These are phyloP conservation scores for Pyricularia pennisetigena DNA, from an alignment of 2,329 filamentous ascomycete species.

Conservation along the genomic window DNA sequence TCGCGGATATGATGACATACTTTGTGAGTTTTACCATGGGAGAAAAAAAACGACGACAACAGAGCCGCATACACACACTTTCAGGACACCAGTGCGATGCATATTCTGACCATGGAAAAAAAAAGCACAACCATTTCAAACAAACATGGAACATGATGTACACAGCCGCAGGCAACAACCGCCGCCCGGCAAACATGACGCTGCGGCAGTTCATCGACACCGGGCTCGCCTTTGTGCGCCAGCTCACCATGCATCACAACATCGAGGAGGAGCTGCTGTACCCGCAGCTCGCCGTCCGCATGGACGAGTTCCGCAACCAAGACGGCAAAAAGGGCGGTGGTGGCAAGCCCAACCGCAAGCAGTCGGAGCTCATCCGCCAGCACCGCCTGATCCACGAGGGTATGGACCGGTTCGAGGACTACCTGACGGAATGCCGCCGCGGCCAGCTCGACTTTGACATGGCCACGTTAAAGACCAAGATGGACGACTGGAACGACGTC, in stretches of 20 bases:
- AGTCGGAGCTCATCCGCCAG: conserved; percentile 60
- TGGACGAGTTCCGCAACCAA: conserved; percentile 61
- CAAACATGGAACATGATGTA: conserved; percentile 63
- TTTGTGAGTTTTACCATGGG: conserved; percentile 41
- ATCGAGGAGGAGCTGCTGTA: conserved; percentile 82
- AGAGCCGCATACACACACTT: neutral
- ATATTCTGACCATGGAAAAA: neutral
- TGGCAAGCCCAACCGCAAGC: conserved; percentile 15
- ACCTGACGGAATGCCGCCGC: conserved; percentile 49
- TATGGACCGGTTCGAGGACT: conserved; percentile 56
- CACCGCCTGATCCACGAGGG: conserved; percentile 73
- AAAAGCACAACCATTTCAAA: conserved; percentile 68
- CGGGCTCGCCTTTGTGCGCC: conserved; percentile 59
- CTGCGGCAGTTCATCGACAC: conserved; percentile 58
- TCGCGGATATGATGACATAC: conserved; percentile 65
- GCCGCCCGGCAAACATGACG: conserved; percentile 53
- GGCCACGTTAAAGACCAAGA: conserved; percentile 52
- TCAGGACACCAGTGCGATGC: neutral
- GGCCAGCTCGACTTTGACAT: conserved; percentile 53
- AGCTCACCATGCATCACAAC: conserved; percentile 67
- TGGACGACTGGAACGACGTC: conserved; percentile 71
- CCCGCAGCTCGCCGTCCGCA: conserved; percentile 63
- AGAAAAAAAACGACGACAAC: neutral
- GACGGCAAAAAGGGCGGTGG: conserved; percentile 11
- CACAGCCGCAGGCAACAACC: conserved; percentile 47